Evolutionary conservation across 1,139 yeast species (phyloP).

Genomic region (Pneumocystis wakefieldiae): DNA sequence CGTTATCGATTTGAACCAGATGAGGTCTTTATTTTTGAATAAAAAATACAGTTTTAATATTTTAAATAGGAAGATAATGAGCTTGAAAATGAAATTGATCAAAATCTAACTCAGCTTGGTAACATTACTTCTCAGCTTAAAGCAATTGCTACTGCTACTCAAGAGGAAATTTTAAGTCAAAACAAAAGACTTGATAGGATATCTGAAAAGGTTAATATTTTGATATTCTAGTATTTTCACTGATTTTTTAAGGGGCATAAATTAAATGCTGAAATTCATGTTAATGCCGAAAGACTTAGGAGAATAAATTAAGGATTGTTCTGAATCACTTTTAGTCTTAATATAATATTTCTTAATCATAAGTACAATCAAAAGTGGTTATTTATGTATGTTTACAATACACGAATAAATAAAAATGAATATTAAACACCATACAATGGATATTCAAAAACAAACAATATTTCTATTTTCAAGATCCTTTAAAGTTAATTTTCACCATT

Average conservation of each 20-base stretch:
- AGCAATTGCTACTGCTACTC: slow-evolving; percentile 36
- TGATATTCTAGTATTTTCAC: not conserved
- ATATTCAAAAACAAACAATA: not conserved
- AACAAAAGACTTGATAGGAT: slow-evolving; percentile 39
- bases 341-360: not conserved
- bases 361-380: not conserved
- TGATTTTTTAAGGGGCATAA: slow-evolving; percentile 23
- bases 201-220: slow-evolving; percentile 31
- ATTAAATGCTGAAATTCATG: slow-evolving; percentile 39
- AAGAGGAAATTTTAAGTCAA: slow-evolving; percentile 38
- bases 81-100: slow-evolving; percentile 43
- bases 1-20: slow-evolving; percentile 38
- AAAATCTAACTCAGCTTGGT: slow-evolving; percentile 37
- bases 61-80: slow-evolving; percentile 38
- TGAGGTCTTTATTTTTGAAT: slow-evolving; percentile 17
- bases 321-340: not conserved
- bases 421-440: not conserved
- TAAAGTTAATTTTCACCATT: not conserved
- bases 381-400: not conserved
- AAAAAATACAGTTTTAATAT: slow-evolving; percentile 24
- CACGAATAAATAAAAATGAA: not conserved
- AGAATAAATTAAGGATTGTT: slow-evolving; percentile 22
- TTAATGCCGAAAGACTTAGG: slow-evolving; percentile 32
- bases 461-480: not conserved
- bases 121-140: slow-evolving; percentile 36